Conservation (phyloP, 2,329 filamentous ascomycete genomes). For the Fusarium foetens region DNA sequence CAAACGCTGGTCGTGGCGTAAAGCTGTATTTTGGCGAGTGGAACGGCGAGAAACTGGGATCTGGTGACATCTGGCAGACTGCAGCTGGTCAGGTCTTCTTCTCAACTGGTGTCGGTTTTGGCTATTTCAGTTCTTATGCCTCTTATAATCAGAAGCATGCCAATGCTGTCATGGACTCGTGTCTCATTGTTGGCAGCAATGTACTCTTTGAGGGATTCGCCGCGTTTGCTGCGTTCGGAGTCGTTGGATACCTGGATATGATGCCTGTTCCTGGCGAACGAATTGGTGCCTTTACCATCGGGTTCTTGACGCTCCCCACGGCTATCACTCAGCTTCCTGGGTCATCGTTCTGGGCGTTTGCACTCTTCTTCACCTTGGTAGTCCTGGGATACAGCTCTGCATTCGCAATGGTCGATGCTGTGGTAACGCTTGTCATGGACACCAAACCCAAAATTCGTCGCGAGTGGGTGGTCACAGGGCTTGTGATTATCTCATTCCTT, state of each 20-base stretch:
- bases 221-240: conserved; percentile 62
- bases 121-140: conserved; percentile 68
- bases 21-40: conserved; percentile 58
- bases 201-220: conserved; percentile 66
- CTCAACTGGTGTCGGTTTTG: conserved; percentile 67
- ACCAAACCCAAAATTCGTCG: conserved; percentile 51
- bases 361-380: conserved; percentile 67
- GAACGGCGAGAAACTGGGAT: conserved; percentile 61
- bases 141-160: conserved; percentile 67
- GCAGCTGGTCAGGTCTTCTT: conserved; percentile 70
- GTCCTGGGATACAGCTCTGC: conserved; percentile 68
- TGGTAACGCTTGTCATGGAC: conserved; percentile 64
- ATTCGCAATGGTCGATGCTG: conserved; percentile 68
- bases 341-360: conserved; percentile 67
- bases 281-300: conserved; percentile 66
- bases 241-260: conserved; percentile 59
- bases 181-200: conserved; percentile 65
- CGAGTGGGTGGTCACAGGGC: conserved; percentile 59
- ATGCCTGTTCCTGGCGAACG: conserved; percentile 51
- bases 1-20: conserved; percentile 63
- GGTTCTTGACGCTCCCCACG: conserved; percentile 67
- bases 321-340: conserved; percentile 67
- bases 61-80: conserved; percentile 67
- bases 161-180: conserved; percentile 68
- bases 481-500: conserved; percentile 62